These are phyloP conservation scores for Plenodomus biglobosus DNA, from an alignment of 2,329 filamentous ascomycete species.

Conservation along the genomic window DNA sequence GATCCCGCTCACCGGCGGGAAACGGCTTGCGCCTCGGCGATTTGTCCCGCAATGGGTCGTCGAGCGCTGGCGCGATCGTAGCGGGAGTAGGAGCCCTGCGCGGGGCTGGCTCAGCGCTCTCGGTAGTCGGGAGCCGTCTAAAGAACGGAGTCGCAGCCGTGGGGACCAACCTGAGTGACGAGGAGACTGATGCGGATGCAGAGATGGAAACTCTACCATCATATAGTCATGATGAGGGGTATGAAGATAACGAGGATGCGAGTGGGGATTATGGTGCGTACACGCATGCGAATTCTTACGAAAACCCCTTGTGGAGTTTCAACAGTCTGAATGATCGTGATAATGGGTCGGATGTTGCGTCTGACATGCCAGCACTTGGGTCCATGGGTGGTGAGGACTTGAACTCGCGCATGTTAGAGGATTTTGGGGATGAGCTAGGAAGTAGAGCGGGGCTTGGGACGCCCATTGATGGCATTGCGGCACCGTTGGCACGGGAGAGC, in stretches of 20 bases:
- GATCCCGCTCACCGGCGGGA: slow-evolving; percentile 62
- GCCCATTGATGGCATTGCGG: slow-evolving; percentile 23
- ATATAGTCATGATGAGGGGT: slow-evolving; percentile 26
- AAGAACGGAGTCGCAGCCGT: slow-evolving; percentile 40
- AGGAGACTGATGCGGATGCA: slow-evolving; percentile 21
- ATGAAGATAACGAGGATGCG: slow-evolving; percentile 5
- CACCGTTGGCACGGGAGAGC: slow-evolving; percentile 1
- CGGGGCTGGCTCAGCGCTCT: slow-evolving; percentile 40
- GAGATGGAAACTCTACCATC: slow-evolving; percentile 16
- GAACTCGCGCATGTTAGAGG: slow-evolving; percentile 26
- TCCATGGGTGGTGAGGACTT: slow-evolving; percentile 21
- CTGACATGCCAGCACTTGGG: slow-evolving; percentile 25
- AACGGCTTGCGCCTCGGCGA: slow-evolving; percentile 85
- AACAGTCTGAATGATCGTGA: slow-evolving; percentile 5
- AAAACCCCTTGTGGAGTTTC: slow-evolving; percentile 28
- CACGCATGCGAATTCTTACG: background rate
- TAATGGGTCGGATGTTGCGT: slow-evolving; percentile 24
- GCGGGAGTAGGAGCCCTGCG: slow-evolving; percentile 55
- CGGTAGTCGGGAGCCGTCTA: slow-evolving; percentile 36
- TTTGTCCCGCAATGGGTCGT: slow-evolving; percentile 87
- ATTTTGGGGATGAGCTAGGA: slow-evolving; percentile 34
- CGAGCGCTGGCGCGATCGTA: slow-evolving; percentile 83
- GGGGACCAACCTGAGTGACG: slow-evolving; percentile 27
- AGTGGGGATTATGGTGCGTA: background rate
- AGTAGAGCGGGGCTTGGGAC: slow-evolving; percentile 20